These are phyloP conservation scores for Paraconiothyrium brasiliense DNA, from an alignment of 2,329 filamentous ascomycete species.

Conservation along the genomic window DNA sequence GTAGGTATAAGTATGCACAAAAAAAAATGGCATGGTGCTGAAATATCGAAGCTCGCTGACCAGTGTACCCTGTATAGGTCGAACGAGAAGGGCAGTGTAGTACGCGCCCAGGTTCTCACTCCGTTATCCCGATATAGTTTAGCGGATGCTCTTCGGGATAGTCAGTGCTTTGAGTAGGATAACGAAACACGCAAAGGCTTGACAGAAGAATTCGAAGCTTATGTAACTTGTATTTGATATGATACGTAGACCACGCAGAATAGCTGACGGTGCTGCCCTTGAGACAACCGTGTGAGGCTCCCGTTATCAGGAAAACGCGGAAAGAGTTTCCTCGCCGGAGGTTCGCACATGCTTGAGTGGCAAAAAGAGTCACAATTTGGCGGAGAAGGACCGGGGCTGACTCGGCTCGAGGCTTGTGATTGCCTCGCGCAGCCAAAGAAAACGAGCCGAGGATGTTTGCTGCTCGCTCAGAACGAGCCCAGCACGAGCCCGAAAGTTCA, in stretches of 20 bases:
- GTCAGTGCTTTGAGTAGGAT: not conserved
- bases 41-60: too few species aligned
- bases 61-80: too few species aligned
- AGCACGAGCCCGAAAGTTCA: not conserved
- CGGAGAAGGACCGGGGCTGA: slow-evolving; percentile 6
- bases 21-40: not conserved
- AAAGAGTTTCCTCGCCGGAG: slow-evolving; percentile 10
- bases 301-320: not conserved
- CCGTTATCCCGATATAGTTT: not conserved
- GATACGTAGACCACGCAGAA: not conserved
- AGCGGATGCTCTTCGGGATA: not conserved
- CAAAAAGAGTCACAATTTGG: not conserved
- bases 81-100: too few species aligned
- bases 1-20: not conserved
- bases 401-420: slow-evolving; percentile 12
- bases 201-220: not conserved
- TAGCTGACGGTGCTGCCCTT: not conserved
- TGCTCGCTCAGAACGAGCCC: slow-evolving; percentile 7
- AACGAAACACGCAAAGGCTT: not conserved
- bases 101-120: not conserved
- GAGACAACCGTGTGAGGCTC: not conserved
- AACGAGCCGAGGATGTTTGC: slow-evolving; percentile 16
- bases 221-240: not conserved
- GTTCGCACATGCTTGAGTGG: slow-evolving; percentile 5
- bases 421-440: slow-evolving; percentile 12